Percentiles rank a stretch among this genome's conserved stretches.
phyloP scores from a whole-genome alignment of 2,329 filamentous ascomycete species.

The Periconia digitata region DNA sequence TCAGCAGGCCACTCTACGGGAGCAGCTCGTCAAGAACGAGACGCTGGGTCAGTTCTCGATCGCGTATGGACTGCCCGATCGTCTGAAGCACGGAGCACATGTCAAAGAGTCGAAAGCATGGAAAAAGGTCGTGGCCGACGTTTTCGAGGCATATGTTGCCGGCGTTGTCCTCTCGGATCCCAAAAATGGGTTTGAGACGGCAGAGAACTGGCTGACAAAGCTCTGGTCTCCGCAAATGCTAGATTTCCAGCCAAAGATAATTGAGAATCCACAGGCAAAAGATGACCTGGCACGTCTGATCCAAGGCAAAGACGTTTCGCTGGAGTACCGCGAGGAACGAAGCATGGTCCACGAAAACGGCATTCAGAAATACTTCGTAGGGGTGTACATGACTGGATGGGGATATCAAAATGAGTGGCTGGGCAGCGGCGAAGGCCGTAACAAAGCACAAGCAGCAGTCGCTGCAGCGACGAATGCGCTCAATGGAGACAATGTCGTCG shows the following conservation, averaged over 20 bases:
- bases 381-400: constrained; percentile 67
- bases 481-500: constrained; percentile 41
- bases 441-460: constrained; percentile 69
- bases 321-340: constrained; percentile 54
- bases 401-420: constrained; percentile 65
- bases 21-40: constrained; percentile 77
- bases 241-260: constrained; percentile 26
- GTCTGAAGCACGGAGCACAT: constrained; percentile 55
- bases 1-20: constrained; percentile 72
- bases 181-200: constrained; percentile 61
- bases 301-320: constrained; percentile 34
- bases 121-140: constrained; percentile 77
- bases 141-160: constrained; percentile 90
- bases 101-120: constrained; percentile 33
- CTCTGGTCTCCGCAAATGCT: constrained; percentile 63
- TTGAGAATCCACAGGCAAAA: constrained; percentile 44
- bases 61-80: constrained; percentile 70
- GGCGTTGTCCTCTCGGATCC: constrained; percentile 72
- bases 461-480: constrained; percentile 67
- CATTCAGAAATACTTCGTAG: constrained; percentile 64
- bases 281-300: constrained; percentile 42
- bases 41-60: constrained; percentile 71
- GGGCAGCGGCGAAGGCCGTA: constrained; percentile 64
- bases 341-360: constrained; percentile 54
- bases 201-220: constrained; percentile 70